Base-by-base conservation (phyloP, 1,139 yeast species). In the Scheffersomyces lignicola region DNA sequence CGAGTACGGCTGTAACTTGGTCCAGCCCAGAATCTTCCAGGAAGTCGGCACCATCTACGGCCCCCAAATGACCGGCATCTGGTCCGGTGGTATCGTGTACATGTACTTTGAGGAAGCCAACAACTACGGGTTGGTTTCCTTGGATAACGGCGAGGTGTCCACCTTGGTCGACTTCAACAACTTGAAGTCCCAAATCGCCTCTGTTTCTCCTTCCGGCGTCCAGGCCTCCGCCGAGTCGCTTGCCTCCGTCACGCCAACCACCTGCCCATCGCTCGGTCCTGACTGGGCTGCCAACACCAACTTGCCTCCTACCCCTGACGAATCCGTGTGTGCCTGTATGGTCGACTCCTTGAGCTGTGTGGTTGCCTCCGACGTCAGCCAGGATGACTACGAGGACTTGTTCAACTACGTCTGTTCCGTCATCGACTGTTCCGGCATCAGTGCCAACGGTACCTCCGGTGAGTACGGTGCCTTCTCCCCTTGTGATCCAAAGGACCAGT, bases 71-170 rank as follows among this genome's bases (percentile, higher is more conserved):
- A 74, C 85, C 24, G 78, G 72, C 40, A 88, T 84, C 33, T 87
- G 95, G 95, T 86, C 95, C 29, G 96, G 96, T 46, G 96, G 95
- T 52, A 78, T 87, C 53, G 95, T 83, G 22, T 87, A 86, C 69
- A 84, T 86, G 95, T 87, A 83, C 65, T 83, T 80, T 62, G 80
- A 86, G 65, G 96, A 87, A 63, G 79, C 69, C 38, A 87, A 86
- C 62, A 64, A 83, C 48, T 87, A 83, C 56, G 96, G 96, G 44
- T 79, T 87, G 40, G 95, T 87, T 38, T 54, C 79, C 41, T 56
- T 54, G 18, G 63, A 56, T 32, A 63, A 65, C 39, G 66, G 61
- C 45, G 49, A 54, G 31, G 71, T 66, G 29, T 59, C 60, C 24
- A 69, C 75, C 29, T 53, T 69, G 51, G 65, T 61, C 39, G 73